Base-by-base conservation (phyloP, 106 monocot genomes). In the Allium sativum region DNA sequence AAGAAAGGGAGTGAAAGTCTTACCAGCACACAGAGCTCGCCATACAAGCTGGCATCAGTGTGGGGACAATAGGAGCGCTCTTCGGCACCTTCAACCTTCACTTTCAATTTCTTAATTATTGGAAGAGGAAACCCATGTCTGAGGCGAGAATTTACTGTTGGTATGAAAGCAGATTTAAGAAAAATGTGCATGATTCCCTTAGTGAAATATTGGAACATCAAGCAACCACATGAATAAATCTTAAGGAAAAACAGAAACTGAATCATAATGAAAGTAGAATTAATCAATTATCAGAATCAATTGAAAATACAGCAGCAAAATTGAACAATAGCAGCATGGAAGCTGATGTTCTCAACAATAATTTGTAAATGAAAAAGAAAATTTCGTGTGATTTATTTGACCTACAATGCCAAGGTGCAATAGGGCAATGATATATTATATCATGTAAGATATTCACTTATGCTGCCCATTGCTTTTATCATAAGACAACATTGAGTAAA, bases 11-110 rank as follows among this genome's bases (percentile, higher is more conserved):
- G 41, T 8, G 47, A 18, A 12, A n/a, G n/a, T 46, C 31, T 66
- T 87, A 92, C 92, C 84, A 79, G 84, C 43, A 76, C 81, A 55
- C 78, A 84, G 43, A 87, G 71, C 14, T 81, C 92, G 66, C 79
- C 82, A 53, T 79, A 77, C 56, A 80, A 62, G 45, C 45, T 58
- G 44, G 45, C 53, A 16, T 71, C 83, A 44, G 67, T 55, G 60
- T 41, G 44, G 52, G 85, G 72, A 54, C 57, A 70, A 59, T 70
- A 80, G 64, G 79, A 79, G 44, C 78, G 70, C 9, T 79, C 61
- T 19, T 71, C 75, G 8, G 81, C 74, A n/a, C 69, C 75, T 54
- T 72, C 74, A 21, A 82, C 82, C 7, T 72, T 70, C 12, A 85
- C 88, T 6, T 70, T 65, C 18, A 76, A 71, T 55, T 55, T 76